Percentiles rank a stretch among this genome's conserved stretches.
Evolutionary conservation across 805 yeast species (phyloP).

Genomic region (Cyberlindnera xylosilytica): DNA sequence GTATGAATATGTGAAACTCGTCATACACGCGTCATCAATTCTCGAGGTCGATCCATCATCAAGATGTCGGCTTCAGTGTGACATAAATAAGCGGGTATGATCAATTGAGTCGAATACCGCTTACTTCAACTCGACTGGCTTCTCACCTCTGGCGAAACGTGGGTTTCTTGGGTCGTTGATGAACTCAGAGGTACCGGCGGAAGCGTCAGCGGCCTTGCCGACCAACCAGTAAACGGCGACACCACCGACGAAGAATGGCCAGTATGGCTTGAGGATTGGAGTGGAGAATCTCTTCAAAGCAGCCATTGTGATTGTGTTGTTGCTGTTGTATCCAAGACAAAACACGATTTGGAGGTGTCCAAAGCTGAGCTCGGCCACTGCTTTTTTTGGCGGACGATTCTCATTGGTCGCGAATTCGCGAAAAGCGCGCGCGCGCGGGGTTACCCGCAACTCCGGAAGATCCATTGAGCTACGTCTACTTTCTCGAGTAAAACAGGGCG

Average conservation of each 20-base stretch:
- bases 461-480: too few relatives aligned
- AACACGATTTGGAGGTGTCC: not conserved
- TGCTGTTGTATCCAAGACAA: not conserved
- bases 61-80: not conserved
- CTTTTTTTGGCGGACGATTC: slow-evolving; percentile 1
- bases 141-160: slow-evolving; percentile 65
- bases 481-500: too few relatives aligned
- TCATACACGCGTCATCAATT: not conserved
- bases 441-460: not conserved
- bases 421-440: not conserved
- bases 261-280: slow-evolving; percentile 59
- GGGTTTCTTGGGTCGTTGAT: slow-evolving; percentile 97
- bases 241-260: slow-evolving; percentile 91
- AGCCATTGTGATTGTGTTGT: slow-evolving; percentile 21
- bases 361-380: not conserved
- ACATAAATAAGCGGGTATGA: not conserved
- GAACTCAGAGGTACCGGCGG: slow-evolving; percentile 74
- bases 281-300: slow-evolving; percentile 42
- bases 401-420: slow-evolving; percentile 3
- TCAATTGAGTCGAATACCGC: not conserved
- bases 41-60: too few relatives aligned
- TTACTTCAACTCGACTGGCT: slow-evolving; percentile 37
- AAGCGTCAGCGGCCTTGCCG: slow-evolving; percentile 64
- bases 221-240: slow-evolving; percentile 68
- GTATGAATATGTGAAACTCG: not conserved